Evolutionary conservation across 495 filamentous ascomycete species (phyloP).

Genomic region (Annulohypoxylon nitens): DNA sequence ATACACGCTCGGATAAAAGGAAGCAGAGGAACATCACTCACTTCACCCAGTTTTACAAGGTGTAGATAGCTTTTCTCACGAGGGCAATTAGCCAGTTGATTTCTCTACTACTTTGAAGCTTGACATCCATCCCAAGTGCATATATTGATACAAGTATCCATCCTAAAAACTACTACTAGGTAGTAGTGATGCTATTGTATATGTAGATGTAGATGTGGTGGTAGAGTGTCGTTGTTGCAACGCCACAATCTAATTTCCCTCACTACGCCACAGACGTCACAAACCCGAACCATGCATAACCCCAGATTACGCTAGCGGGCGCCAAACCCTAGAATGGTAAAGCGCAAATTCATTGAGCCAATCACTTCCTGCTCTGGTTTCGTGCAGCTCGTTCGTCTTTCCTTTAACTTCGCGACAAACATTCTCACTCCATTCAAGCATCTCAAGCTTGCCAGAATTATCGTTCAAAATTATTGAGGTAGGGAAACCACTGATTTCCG

Average conservation of each 20-base stretch:
- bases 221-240: not conserved
- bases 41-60: no score
- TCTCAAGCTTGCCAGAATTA: not conserved
- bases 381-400: slow-evolving; percentile 15
- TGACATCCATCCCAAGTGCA: not conserved
- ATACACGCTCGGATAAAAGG: no score
- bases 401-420: not conserved
- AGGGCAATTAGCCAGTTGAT: not conserved
- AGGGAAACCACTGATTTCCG: not conserved
- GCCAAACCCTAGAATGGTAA: slow-evolving; percentile 1
- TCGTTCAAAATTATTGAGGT: not conserved
- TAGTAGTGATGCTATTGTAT: no score
- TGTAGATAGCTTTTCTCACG: not conserved
- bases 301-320: slow-evolving; percentile 10
- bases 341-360: not conserved
- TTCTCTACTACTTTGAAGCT: not conserved
- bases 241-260: not conserved
- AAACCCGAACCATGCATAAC: not conserved
- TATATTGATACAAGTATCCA: not conserved
- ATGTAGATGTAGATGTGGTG: not conserved
- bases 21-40: no score
- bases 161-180: no score
- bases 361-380: not conserved
- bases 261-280: not conserved
- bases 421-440: not conserved